Base-by-base conservation (phyloP, 805 yeast species). In the Schwanniomyces pseudopolymorphus region DNA sequence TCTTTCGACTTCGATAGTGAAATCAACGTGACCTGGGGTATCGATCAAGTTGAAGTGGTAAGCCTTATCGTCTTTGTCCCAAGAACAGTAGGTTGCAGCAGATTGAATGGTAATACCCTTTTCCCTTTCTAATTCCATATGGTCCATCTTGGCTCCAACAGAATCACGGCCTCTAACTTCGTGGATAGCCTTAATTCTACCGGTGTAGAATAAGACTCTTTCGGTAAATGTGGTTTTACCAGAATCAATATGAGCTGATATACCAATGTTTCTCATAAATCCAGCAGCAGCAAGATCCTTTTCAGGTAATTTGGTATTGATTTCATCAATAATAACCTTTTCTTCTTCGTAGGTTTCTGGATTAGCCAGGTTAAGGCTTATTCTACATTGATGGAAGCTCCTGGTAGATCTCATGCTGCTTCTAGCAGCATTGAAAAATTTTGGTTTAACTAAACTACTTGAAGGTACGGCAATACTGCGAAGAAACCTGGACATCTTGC, bases 71-170 rank as follows among this genome's bases (percentile, higher is more conserved):
- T 80, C 84, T 63, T 87, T 88, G 48, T 85, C 85, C 99, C 99
- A 94, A 42, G 95, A 85, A 75, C 98, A 92, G 74, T 88, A 94
- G 1, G 99, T 94, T 28, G 99, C 99, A 52, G 99, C 99, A 50
- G 97, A 89, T 72, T 94, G 99, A 64, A 94, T 94, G 43, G 99
- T 94, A 62, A 94, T 94, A 69, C 99, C 99, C 66, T 94, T 94
- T 69, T 94, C 99, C 66, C 99, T 84, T 72, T 94, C 99, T 56
- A 94, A 78, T 58, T 94, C 99, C 99, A 94, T 94, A 50, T 91
- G 92, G 69, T 94, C 99, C 99, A 94, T 94, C 73, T 91, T 94
- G 46, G 99, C 99, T 50, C 99, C 99, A 48, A 94, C 98, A 55
- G 90, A 85, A 66, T 94, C 99, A 60, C 94, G 83, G 40, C 99